phyloP scores from a whole-genome alignment of 108 stramenopile genomes.

The Skeletonema potamos region DNA sequence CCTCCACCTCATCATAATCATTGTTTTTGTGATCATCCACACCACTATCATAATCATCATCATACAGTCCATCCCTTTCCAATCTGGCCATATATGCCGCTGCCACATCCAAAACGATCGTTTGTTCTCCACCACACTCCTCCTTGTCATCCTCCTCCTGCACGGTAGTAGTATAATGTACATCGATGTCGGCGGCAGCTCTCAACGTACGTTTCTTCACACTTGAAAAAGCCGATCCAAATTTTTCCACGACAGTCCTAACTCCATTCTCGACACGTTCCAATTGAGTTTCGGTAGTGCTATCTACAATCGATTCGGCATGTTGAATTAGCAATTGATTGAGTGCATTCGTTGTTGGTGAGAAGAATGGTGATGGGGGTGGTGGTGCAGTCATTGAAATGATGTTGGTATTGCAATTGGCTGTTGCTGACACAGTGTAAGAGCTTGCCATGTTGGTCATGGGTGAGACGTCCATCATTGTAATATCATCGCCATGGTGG shows the following conservation, averaged over 20 bases:
- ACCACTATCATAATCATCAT: neutral
- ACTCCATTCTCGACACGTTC: neutral
- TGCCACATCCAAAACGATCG: conserved; percentile 12
- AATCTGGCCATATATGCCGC: conserved; percentile 17
- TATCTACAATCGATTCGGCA: neutral
- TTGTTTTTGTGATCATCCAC: neutral
- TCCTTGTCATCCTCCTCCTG: neutral
- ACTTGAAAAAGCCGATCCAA: neutral
- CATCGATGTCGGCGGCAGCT: too few relatives aligned
- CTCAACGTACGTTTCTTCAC: neutral
- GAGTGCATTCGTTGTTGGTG: neutral
- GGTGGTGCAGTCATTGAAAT: neutral
- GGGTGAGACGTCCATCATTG: neutral
- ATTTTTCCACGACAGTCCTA: neutral
- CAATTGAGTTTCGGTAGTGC: neutral
- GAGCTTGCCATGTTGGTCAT: neutral
- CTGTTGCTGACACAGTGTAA: neutral
- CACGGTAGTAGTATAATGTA: neutral
- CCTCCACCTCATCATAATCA: too few relatives aligned
- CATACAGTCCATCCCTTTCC: neutral
- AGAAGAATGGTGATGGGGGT: neutral
- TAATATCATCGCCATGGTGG: too few relatives aligned
- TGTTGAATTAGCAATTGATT: neutral
- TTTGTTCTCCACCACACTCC: conserved; percentile 7
- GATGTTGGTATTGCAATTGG: neutral